A percentile compares a stretch with the other conserved stretches of the same genome.
Conservation (phyloP, 2,329 filamentous ascomycete species). For the Aspergillus intermedius region DNA sequence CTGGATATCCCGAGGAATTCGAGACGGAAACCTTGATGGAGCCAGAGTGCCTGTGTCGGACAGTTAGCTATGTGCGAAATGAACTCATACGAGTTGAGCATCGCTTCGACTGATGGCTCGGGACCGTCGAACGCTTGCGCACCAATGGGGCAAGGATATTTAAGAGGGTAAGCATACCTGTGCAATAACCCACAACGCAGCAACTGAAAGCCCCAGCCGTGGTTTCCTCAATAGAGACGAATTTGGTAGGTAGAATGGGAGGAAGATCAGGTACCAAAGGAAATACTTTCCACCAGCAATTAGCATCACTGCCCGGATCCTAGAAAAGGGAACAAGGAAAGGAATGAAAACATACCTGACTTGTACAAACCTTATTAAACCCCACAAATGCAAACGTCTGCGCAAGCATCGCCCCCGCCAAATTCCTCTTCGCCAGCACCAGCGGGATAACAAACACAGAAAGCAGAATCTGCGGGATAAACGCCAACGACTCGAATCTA, state of each 20-base stretch:
- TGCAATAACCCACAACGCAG: slow-evolving; percentile 65
- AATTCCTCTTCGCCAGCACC: slow-evolving; percentile 68
- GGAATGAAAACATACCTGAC: slow-evolving; percentile 59
- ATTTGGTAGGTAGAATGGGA: slow-evolving; percentile 80
- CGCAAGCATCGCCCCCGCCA: slow-evolving; percentile 78
- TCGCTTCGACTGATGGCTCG: no score
- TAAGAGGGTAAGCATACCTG: slow-evolving; percentile 45
- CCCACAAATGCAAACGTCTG: slow-evolving; percentile 97
- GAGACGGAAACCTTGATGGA: slow-evolving; percentile 67
- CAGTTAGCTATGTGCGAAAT: slow-evolving; percentile 27
- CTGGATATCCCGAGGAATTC: slow-evolving; percentile 76
- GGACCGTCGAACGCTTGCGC: no score
- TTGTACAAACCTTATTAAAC: slow-evolving; percentile 98
- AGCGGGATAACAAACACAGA: slow-evolving; percentile 71
- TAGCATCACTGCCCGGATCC: background rate
- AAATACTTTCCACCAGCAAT: slow-evolving; percentile 64
- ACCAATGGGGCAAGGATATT: no score
- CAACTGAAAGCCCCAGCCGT: slow-evolving; percentile 56
- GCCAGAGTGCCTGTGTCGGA: slow-evolving; percentile 53
- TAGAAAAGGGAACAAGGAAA: background rate
- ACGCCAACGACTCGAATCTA: slow-evolving; percentile 71
- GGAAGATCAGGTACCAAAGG: slow-evolving; percentile 91
- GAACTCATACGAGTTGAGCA: no score
- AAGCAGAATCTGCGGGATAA: slow-evolving; percentile 78
- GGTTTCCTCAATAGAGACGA: slow-evolving; percentile 64